Evolutionary conservation across 192 early-diverging fungal species (phyloP), one percentile per base, ranked within the genome.

Genomic region (Mortierella hygrophila): DNA sequence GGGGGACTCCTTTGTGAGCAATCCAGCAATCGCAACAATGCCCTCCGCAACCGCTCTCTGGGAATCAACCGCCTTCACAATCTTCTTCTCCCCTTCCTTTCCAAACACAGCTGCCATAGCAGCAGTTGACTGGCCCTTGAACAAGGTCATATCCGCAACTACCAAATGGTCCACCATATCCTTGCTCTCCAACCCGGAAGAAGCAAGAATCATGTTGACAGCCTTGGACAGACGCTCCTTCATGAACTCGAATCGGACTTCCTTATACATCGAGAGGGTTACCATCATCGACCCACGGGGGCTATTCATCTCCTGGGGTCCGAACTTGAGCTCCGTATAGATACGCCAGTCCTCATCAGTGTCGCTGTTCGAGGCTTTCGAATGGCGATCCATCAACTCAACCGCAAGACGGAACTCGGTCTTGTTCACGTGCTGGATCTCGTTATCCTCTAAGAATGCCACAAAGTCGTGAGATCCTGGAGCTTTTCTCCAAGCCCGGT

Each of bases 121-220:
- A 13, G 23, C 40, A 15, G 44, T 72, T 4, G 71, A 72, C n/a
- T 26, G 23, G 1, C 41, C 13, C 4, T 42, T 23, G 71, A 72
- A 47, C 18, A 0, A 7, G 18, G 44, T 46, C 9, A 6, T n/a
- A 11, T 72, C 71, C 23, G 71, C 71, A 47, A 72, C 71, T 1
- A 72, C 42, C 44, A 72, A 72, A 49, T 72, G 71, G 42, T 72
- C 71, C 40, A 72, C 44, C 42, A 5, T 47, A 13, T 13, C 26
- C 23, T 46, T 41, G 46, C 20, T 16, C 44, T 29, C 42, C 9
- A 47, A 16, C 5, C 20, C 71, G 10, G 71, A 41, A 29, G 23
- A 6, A 4, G 40, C 40, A 29, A 72, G 71, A 41, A 26, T 26
- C 15, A 23, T 41, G 4, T 41, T 23, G 13, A 72, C 71, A 6